Percentiles rank a stretch among this genome's conserved stretches.
These are phyloP conservation scores for Beta macrorhiza DNA, from an alignment of 179 eudicot genomes.

Conservation along the genomic window DNA sequence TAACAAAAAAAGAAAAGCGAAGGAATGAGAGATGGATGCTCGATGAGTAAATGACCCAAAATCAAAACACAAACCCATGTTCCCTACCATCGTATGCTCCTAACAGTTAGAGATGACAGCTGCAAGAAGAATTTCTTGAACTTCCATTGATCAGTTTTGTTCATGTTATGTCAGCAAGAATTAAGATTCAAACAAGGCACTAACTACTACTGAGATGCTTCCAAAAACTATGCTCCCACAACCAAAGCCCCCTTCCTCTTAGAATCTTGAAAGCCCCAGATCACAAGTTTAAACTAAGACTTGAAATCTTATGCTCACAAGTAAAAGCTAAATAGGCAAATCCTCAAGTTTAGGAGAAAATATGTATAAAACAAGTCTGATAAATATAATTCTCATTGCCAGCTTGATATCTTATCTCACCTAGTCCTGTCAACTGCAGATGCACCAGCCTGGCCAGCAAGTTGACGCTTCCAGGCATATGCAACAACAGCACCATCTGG, in stretches of 20 bases:
- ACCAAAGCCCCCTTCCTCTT: not conserved
- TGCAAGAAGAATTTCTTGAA: not conserved
- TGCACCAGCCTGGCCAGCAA: constrained; percentile 99
- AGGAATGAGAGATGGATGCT: not conserved
- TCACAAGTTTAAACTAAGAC: not conserved
- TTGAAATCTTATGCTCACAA: not conserved
- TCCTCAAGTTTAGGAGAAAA: not conserved
- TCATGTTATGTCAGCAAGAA: not conserved
- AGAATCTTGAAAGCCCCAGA: not conserved
- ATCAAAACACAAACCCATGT: not conserved
- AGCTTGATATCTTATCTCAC: constrained; percentile 31
- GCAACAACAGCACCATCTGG: constrained; percentile 99
- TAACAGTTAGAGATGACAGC: not conserved
- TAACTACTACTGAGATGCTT: not conserved
- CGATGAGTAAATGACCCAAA: too few species aligned
- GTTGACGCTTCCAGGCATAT: constrained; percentile 99
- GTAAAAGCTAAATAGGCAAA: not conserved
- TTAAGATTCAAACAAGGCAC: not conserved
- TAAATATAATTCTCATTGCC: not conserved
- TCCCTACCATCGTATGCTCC: not conserved
- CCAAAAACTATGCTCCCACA: not conserved
- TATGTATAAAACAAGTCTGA: not conserved
- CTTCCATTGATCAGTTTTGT: not conserved
- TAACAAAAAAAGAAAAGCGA: not conserved
- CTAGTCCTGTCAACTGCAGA: constrained; percentile 98